phyloP scores from a whole-genome alignment of 305 asterid genomes.

The Coffea humblotiana region DNA sequence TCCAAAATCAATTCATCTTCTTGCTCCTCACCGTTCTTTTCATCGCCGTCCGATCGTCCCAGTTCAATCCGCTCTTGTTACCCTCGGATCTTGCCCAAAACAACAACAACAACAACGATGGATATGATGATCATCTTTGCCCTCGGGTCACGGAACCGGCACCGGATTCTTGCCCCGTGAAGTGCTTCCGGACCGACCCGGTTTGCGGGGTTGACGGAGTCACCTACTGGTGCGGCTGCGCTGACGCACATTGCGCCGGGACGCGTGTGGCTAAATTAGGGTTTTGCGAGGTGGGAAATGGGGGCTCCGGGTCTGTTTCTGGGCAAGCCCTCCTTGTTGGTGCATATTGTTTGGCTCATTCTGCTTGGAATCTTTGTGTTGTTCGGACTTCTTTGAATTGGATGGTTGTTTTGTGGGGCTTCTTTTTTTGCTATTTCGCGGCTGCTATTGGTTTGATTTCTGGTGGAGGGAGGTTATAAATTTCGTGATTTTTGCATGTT shows the following conservation, averaged over 20 bases:
- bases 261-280: slow-evolving; percentile 74
- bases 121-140: slow-evolving; percentile 33
- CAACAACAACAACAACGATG: slow-evolving; percentile 7
- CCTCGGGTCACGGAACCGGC: slow-evolving; percentile 27
- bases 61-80: slow-evolving; percentile 33
- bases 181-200: slow-evolving; percentile 85
- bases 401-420: background rate
- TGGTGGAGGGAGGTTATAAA: background rate
- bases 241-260: slow-evolving; percentile 87
- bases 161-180: slow-evolving; percentile 57
- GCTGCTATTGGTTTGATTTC: background rate
- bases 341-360: slow-evolving; percentile 85
- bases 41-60: slow-evolving; percentile 53
- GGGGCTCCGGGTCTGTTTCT: slow-evolving; percentile 74
- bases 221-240: slow-evolving; percentile 97
- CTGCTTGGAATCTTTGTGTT: slow-evolving; percentile 72
- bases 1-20: slow-evolving; percentile 15
- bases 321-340: slow-evolving; percentile 89
- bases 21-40: slow-evolving; percentile 36
- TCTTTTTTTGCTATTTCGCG: background rate
- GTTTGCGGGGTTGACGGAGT: slow-evolving; percentile 84
- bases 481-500: background rate
- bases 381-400: slow-evolving; percentile 74
- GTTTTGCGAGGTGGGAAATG: slow-evolving; percentile 80
- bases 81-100: slow-evolving; percentile 46